Evolutionary conservation across 129 eudicot species (phyloP).

Genomic region (Flaveria linearis): DNA sequence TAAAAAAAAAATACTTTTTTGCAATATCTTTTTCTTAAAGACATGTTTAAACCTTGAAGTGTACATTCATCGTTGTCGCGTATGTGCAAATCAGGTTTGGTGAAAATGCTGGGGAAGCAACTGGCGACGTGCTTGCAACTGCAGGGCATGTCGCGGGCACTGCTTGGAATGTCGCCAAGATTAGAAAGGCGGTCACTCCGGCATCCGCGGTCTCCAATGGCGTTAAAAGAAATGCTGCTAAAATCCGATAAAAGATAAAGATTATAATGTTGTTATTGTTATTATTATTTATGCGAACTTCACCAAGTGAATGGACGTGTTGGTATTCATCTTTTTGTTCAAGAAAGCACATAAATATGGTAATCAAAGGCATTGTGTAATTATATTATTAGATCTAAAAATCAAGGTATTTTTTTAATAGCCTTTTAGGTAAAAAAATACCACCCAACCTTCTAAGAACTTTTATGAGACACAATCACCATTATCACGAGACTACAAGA

Average conservation of each 20-base stretch:
- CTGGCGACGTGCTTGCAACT: conserved; percentile 76
- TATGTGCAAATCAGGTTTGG: conserved; percentile 54
- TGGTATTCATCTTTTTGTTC: background rate
- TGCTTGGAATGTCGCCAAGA: conserved; percentile 85
- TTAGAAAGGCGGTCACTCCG: conserved; percentile 76
- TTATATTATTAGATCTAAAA: no score
- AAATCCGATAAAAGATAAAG: conserved; percentile 24
- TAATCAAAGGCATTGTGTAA: no score
- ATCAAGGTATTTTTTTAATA: no score
- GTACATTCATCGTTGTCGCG: background rate
- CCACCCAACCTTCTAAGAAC: no score
- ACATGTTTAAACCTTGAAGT: background rate
- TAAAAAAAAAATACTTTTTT: background rate
- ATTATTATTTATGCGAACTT: background rate
- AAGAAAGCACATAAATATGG: no score
- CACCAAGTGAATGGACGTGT: background rate
- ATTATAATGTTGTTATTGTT: background rate
- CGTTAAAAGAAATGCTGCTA: conserved; percentile 44
- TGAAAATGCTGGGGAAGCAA: conserved; percentile 92
- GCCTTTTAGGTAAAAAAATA: no score
- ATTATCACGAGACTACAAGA: no score
- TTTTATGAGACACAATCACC: no score
- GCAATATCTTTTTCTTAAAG: background rate
- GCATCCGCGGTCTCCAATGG: conserved; percentile 56
- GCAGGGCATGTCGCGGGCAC: conserved; percentile 87